These are phyloP conservation scores for Pythium pectinolyticum DNA, from an alignment of 352 stramenopile genomes.

Conservation along the genomic window DNA sequence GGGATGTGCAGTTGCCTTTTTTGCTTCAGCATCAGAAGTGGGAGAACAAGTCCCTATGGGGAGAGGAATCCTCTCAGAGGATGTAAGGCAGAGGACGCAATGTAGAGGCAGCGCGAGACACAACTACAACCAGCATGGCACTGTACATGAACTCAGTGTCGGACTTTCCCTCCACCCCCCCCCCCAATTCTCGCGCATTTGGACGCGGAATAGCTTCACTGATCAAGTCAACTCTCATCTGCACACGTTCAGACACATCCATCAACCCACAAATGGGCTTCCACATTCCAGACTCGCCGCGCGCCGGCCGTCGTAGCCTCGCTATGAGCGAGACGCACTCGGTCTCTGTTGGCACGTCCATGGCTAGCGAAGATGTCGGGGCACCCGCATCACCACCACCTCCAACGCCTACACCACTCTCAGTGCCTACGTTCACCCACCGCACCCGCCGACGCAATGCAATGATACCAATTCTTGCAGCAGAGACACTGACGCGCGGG, in stretches of 20 bases:
- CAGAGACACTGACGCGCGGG: slow-evolving; percentile 45
- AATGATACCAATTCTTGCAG: slow-evolving; percentile 46
- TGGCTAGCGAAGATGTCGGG: slow-evolving; percentile 8
- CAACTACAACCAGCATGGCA: not conserved
- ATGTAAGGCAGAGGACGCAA: not conserved
- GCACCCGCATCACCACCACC: too few species aligned
- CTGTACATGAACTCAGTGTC: slow-evolving; percentile 8
- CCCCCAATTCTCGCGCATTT: not conserved
- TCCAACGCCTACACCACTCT: too few species aligned
- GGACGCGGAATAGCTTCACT: slow-evolving; percentile 23
- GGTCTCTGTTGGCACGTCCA: slow-evolving; percentile 23
- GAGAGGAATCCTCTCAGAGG: not conserved
- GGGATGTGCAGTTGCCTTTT: slow-evolving; percentile 16
- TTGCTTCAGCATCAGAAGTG: not conserved
- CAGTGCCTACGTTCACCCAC: slow-evolving; percentile 12
- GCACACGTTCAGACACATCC: not conserved
- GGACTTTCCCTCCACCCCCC: slow-evolving; percentile 17
- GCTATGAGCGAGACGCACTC: not conserved
- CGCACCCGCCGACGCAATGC: slow-evolving; percentile 51
- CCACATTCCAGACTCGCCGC: slow-evolving; percentile 63
- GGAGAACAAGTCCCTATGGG: not conserved
- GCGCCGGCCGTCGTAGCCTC: not conserved
- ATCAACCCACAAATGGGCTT: slow-evolving; percentile 57
- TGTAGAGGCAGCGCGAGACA: slow-evolving; percentile 6
- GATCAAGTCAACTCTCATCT: not conserved